Conservation (phyloP, 176 grass and related monocot species). For the Panicum miliaceum region DNA sequence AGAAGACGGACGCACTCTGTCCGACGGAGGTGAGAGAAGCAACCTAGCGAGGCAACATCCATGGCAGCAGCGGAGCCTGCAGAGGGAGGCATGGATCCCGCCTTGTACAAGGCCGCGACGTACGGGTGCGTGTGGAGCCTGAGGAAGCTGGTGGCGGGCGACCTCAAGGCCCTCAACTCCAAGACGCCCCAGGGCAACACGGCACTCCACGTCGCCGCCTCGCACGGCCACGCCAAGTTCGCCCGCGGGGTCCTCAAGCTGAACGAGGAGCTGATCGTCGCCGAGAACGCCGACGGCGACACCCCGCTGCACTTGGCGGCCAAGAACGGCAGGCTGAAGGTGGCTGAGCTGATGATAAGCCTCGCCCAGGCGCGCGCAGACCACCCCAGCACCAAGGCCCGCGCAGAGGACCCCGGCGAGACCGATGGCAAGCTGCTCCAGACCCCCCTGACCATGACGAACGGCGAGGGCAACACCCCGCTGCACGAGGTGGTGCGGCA, state of each 20-base stretch:
- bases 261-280: slow-evolving; percentile 26
- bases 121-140: slow-evolving; percentile 41
- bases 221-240: slow-evolving; percentile 37
- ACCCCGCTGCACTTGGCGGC: slow-evolving; percentile 74
- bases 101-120: slow-evolving; percentile 53
- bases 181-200: slow-evolving; percentile 58
- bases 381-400: too few relatives aligned
- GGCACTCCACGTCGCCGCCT: slow-evolving; percentile 66
- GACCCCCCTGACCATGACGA: slow-evolving; percentile 18
- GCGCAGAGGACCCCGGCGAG: too few relatives aligned
- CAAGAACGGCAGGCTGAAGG: slow-evolving; percentile 39
- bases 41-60: too few relatives aligned
- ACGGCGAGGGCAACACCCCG: slow-evolving; percentile 47
- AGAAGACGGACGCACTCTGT: too few relatives aligned
- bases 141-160: not conserved
- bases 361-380: not conserved
- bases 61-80: not conserved
- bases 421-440: not conserved
- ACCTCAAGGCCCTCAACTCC: slow-evolving; percentile 32
- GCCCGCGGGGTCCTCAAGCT: slow-evolving; percentile 24
- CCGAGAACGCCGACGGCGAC: slow-evolving; percentile 53
- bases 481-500: slow-evolving; percentile 68
- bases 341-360: slow-evolving; percentile 22
- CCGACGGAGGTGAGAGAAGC: too few relatives aligned
- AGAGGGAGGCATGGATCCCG: slow-evolving; percentile 44